Evolutionary conservation across 169 alveolate species (phyloP), one percentile per base, ranked within the genome.

Genomic region (Plasmodium inui): DNA sequence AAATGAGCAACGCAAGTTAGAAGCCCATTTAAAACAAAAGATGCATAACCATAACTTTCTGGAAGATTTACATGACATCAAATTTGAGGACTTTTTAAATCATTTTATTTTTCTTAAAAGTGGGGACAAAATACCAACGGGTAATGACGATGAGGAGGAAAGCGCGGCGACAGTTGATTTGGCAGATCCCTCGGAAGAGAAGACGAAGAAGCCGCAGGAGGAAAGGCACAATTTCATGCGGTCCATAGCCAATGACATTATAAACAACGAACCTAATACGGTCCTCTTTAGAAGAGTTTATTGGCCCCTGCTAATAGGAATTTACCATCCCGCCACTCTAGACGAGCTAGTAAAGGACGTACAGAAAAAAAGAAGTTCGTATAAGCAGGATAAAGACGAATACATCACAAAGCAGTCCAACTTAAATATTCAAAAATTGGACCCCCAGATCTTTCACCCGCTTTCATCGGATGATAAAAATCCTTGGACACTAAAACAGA

Each of bases 391-490:
- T 57, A 84, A 71, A 61, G 92, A 84, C 17, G 92, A 84, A 44
- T 84, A 84, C 78, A 84, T 84, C 32, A 84, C 55, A 72, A 84
- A 84, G 78, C 92, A 72, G 78, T 72, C 74, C 0, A 84, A 84
- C 9, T 84, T 84, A 84, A 74, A 81, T 39, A 92, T 96, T 34
- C 96, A 93, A 73, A 26, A 90, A 28, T 92, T 96, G 82, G 96
- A 95, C 32, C 97, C 97, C 5, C 97, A 95, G 89, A 79, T 96
- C 37, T 96, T 96, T 53, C 97, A 96, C 46, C 97, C 97, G 0
- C 74, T 96, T 8, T 96, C 97, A 32, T 96, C 97, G 9, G 96
- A 92, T 44, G 97, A 95, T 61, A 93, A 95, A 41, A 96, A 96
- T 39, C 97, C 97, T 14, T 96, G 97, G 97, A 95, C 95, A 41